phyloP scores from a whole-genome alignment of 164 flowering plant genomes.

The Sextonia rubra region DNA sequence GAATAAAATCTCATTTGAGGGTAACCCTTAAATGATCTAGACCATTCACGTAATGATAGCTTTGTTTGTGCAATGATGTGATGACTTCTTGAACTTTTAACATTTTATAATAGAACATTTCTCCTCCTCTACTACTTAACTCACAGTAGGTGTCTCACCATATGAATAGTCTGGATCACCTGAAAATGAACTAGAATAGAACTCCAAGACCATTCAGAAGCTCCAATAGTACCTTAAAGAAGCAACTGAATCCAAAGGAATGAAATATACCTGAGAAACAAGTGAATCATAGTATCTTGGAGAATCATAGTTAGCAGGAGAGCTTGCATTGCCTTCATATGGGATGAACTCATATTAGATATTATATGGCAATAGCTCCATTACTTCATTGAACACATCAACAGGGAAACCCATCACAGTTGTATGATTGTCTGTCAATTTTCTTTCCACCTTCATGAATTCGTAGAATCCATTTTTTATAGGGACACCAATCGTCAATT shows the following conservation, averaged over 20 bases:
- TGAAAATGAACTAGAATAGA: no score
- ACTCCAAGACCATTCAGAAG: no score
- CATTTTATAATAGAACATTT: no score
- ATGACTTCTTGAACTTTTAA: no score
- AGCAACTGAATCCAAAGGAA: no score
- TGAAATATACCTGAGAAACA: slow-evolving; percentile 26
- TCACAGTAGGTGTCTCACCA: no score
- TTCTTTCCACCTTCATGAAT: background rate
- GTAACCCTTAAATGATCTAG: no score
- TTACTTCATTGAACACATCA: slow-evolving; percentile 3
- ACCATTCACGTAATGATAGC: no score
- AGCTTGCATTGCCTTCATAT: background rate
- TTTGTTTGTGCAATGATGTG: no score
- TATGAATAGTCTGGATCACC: slow-evolving; percentile 19
- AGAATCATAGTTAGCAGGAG: background rate
- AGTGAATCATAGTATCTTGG: slow-evolving; percentile 37
- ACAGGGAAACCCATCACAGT: background rate
- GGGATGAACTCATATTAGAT: background rate
- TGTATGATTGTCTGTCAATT: background rate
- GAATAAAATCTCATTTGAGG: background rate
- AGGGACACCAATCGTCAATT: slow-evolving; percentile 9
- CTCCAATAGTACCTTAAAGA: no score
- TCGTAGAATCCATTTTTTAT: background rate
- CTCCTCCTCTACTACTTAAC: no score
- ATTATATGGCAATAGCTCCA: background rate